Conservation (phyloP, 805 yeast species). For the Metschnikowia bowlesiae region DNA sequence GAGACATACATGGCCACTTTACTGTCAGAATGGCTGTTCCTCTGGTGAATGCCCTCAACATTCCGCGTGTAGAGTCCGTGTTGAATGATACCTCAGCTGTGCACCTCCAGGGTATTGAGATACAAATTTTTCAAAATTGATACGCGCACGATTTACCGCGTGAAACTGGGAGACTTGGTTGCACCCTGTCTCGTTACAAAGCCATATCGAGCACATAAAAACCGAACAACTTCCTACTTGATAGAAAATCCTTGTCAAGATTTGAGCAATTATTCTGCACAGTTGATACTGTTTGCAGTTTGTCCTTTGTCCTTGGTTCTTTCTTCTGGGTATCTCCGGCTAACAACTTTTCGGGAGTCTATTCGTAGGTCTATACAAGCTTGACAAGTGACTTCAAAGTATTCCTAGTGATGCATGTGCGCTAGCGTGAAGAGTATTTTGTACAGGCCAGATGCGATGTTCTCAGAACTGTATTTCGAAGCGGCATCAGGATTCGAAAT, state of each 20-base stretch:
- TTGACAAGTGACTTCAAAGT: too few species aligned
- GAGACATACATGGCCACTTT: slow-evolving; percentile 6
- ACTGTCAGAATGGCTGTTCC: slow-evolving; percentile 5
- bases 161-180: not conserved
- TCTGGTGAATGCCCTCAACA: slow-evolving; percentile 16
- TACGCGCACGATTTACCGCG: slow-evolving; percentile 1
- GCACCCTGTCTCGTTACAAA: not conserved
- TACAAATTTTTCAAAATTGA: slow-evolving; percentile 5
- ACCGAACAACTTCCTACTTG: not conserved
- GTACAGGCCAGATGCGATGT: too few species aligned
- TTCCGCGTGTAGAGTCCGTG: slow-evolving; percentile 4
- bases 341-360: too few species aligned
- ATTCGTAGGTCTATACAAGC: too few species aligned
- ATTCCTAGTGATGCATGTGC: too few species aligned
- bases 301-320: too few species aligned
- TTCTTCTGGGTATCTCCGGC: too few species aligned
- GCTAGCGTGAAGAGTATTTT: too few species aligned
- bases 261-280: not conserved
- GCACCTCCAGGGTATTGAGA: not conserved
- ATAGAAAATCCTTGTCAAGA: not conserved
- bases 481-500: too few species aligned
- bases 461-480: too few species aligned
- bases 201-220: not conserved
- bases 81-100: not conserved
- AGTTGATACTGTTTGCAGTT: not conserved